Evolutionary conservation across 2,329 filamentous ascomycete species (phyloP).

Genomic region (Zymoseptoria passerinii): DNA sequence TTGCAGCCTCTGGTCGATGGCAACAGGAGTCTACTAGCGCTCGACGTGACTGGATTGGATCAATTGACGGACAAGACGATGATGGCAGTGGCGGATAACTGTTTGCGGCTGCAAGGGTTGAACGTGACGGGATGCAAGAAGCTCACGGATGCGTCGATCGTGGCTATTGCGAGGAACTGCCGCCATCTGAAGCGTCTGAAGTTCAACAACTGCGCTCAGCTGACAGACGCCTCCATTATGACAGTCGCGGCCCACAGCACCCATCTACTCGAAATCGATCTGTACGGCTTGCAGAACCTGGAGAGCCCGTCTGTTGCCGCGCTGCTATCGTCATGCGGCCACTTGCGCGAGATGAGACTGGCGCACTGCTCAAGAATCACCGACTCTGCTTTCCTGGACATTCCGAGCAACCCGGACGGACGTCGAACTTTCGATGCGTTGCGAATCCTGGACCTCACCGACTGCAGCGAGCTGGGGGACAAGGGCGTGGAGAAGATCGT

Average conservation of each 20-base stretch:
- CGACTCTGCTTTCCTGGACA: slow-evolving; percentile 75
- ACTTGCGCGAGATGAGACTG: slow-evolving; percentile 83
- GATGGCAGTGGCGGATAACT: slow-evolving; percentile 68
- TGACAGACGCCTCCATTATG: slow-evolving; percentile 72
- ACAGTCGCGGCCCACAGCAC: slow-evolving; percentile 83
- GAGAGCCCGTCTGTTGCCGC: slow-evolving; percentile 76
- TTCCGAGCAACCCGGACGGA: slow-evolving; percentile 54
- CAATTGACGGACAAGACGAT: slow-evolving; percentile 77
- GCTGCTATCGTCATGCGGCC: slow-evolving; percentile 66
- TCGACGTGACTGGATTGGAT: slow-evolving; percentile 78
- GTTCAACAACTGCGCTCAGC: slow-evolving; percentile 81
- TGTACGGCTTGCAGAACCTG: slow-evolving; percentile 75
- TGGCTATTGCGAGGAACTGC: slow-evolving; percentile 72
- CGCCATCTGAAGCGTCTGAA: slow-evolving; percentile 87
- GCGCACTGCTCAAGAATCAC: slow-evolving; percentile 78
- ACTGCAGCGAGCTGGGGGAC: slow-evolving; percentile 75
- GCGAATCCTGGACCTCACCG: slow-evolving; percentile 87
- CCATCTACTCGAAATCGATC: slow-evolving; percentile 91
- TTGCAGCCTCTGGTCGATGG: slow-evolving; percentile 70
- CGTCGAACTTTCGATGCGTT: slow-evolving; percentile 63
- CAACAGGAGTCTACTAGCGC: slow-evolving; percentile 72
- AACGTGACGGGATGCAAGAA: slow-evolving; percentile 82
- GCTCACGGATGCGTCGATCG: slow-evolving; percentile 79
- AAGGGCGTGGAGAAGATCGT: slow-evolving; percentile 84
- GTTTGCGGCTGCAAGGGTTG: slow-evolving; percentile 76